Percentiles rank a stretch among this genome's conserved stretches.
These are phyloP conservation scores for Leishmania amazonensis DNA, from an alignment of 208 protist species.

Conservation along the genomic window DNA sequence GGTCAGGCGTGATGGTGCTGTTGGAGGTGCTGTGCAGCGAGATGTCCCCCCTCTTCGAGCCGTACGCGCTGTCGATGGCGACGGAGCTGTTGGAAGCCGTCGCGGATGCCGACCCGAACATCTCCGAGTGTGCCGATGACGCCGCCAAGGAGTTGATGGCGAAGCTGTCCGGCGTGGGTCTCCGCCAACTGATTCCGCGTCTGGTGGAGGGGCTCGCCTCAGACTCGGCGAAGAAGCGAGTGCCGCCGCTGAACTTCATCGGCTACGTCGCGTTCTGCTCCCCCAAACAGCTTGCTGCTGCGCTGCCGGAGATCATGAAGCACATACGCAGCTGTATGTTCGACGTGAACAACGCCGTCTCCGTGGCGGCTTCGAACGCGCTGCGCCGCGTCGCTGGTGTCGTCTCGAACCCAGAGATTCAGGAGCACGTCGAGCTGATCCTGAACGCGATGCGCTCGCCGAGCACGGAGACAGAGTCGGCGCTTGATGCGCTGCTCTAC, in stretches of 20 bases:
- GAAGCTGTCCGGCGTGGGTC: constrained; percentile 79
- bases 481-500: constrained; percentile 93
- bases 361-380: constrained; percentile 75
- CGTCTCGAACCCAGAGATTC: constrained; percentile 91
- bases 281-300: constrained; percentile 87
- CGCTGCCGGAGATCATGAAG: constrained; percentile 91
- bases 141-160: constrained; percentile 81
- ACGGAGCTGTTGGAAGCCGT: constrained; percentile 78
- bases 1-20: constrained; percentile 85
- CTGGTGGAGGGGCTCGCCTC: constrained; percentile 74
- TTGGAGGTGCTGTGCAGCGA: constrained; percentile 86
- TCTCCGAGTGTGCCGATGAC: constrained; percentile 90
- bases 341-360: constrained; percentile 90
- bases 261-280: constrained; percentile 93
- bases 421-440: constrained; percentile 90
- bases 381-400: constrained; percentile 90
- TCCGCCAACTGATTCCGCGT: constrained; percentile 87
- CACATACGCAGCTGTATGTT: constrained; percentile 86
- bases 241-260: constrained; percentile 89
- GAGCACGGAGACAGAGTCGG: constrained; percentile 86
- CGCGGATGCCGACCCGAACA: constrained; percentile 81
- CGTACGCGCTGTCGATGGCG: constrained; percentile 82
- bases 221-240: constrained; percentile 81
- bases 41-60: constrained; percentile 79
- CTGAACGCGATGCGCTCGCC: constrained; percentile 88